These are phyloP conservation scores for Pseudogymnoascus sp. DNA, from an alignment of 2,329 filamentous ascomycete species.

Conservation along the genomic window DNA sequence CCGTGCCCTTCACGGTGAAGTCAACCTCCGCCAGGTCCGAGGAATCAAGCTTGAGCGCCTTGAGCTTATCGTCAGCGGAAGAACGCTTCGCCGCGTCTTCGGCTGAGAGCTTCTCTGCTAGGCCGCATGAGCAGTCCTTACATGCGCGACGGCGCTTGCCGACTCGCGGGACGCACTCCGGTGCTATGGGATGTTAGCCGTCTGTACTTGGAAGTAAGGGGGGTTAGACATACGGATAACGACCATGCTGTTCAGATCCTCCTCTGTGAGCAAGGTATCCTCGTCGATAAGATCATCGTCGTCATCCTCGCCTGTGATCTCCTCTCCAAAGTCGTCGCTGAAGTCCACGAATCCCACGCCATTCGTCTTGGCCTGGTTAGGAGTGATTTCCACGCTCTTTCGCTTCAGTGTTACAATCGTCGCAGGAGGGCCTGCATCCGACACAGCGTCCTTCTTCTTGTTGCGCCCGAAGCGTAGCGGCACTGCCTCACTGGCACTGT, in stretches of 20 bases:
- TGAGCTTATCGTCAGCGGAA: conserved; percentile 54
- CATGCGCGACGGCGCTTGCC: conserved; percentile 88
- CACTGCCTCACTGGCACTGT: conserved; percentile 27
- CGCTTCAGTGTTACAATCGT: conserved; percentile 24
- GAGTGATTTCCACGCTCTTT: conserved; percentile 20
- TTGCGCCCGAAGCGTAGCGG: conserved; percentile 49
- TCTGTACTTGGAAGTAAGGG: neutral
- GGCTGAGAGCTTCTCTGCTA: conserved; percentile 76
- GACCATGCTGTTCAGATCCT: conserved; percentile 70
- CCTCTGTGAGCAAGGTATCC: conserved; percentile 75
- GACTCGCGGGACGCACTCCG: conserved; percentile 77
- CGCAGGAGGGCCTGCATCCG: conserved; percentile 22
- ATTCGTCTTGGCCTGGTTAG: conserved; percentile 30
- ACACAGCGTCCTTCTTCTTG: conserved; percentile 46
- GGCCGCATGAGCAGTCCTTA: conserved; percentile 95
- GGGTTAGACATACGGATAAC: conserved; percentile 61
- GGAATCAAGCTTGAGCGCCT: conserved; percentile 60
- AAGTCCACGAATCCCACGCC: conserved; percentile 64
- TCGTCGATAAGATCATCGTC: conserved; percentile 90
- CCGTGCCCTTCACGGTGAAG: conserved; percentile 96
- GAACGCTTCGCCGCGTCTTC: conserved; percentile 67
- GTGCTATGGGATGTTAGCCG: conserved; percentile 42
- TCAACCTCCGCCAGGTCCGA: conserved; percentile 86
- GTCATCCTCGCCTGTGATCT: conserved; percentile 44
- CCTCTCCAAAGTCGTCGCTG: conserved; percentile 52